Percentiles rank a stretch among this genome's conserved stretches.
Conservation (phyloP, 2,329 filamentous ascomycete species). For the Colletotrichum spinosum region DNA sequence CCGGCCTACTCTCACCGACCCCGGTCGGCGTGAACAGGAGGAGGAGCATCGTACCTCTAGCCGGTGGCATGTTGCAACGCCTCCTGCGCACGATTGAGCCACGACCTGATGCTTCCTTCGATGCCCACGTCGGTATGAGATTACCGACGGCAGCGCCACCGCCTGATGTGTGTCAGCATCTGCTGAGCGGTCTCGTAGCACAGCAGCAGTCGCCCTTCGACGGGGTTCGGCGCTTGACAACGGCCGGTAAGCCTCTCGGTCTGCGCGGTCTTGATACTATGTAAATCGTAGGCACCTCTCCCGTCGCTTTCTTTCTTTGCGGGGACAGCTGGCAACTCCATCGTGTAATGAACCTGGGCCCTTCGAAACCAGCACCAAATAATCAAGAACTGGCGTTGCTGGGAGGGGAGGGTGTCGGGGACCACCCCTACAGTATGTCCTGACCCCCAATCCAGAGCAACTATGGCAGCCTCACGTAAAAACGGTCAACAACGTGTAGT, state of each 20-base stretch:
- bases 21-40: background rate
- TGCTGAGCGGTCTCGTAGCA: slow-evolving; percentile 18
- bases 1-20: background rate
- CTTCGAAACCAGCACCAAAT: slow-evolving; percentile 1
- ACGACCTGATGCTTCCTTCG: background rate
- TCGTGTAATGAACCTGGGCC: slow-evolving; percentile 12
- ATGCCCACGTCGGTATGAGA: too few relatives aligned
- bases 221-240: slow-evolving; percentile 21
- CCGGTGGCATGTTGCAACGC: slow-evolving; percentile 1
- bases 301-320: slow-evolving; percentile 13
- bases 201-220: slow-evolving; percentile 28
- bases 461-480: background rate
- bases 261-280: background rate
- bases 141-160: background rate
- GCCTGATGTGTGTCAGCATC: background rate
- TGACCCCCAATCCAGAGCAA: slow-evolving; percentile 7
- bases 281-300: slow-evolving; percentile 4
- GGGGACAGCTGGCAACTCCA: slow-evolving; percentile 19
- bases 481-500: background rate
- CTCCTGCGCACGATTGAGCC: slow-evolving; percentile 21
- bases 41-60: too few relatives aligned
- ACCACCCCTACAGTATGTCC: background rate
- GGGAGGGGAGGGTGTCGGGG: too few relatives aligned
- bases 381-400: too few relatives aligned
- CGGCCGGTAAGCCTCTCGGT: slow-evolving; percentile 31